Evolutionary conservation across 208 protist genomes (phyloP), one percentile per base, ranked within the genome.

Genomic region (Tritrichomonas foetus): DNA sequence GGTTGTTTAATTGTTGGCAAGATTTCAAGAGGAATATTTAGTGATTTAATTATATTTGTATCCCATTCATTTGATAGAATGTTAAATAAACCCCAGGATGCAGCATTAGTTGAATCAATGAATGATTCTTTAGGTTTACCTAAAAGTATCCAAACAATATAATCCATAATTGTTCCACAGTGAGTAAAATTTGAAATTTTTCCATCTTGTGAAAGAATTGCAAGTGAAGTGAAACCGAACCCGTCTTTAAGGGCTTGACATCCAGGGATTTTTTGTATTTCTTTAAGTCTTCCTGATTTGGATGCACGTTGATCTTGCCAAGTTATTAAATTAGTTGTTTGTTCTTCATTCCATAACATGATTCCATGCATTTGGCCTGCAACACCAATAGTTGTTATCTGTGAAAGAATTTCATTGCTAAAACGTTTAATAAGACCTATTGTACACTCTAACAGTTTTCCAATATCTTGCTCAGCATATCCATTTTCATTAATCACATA

Each of bases 341-440:
- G 49, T 47, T 36, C 3, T 20, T 36, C 22, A 33, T 44, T 33
- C 14, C 41, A 84, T 33, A 53, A 0, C 27, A 84, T 13, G 16
- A 84, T n/a, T n/a, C 74, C 74, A 84, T 84, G 74, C 74, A 84
- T 84, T n/a, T 84, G 74, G 3, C 74, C 74, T 53, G 74, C 36
- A 20, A 84, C 41, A 20, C 74, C 74, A 84, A 84, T 84, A 33
- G 3, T 27, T 27, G 1, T 5, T 33, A 84, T 30, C 13, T 84
- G 20, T 9, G 49, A 11, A 1, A 39, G 20, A 47, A 84, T 1
- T 25, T 84, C 44, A 33, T 22, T n/a, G 49, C 41, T 36, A n/a
- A 53, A 27, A n/a, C 20, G 20, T 11, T 14, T 22, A 33, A 84
- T 84, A n/a, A 84, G 30, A 20, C n/a, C 25, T 33, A 33, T 30